A percentile compares a stretch with the other conserved stretches of the same genome.
Evolutionary conservation across 352 stramenopile genomes (phyloP).

Genomic region (Blastocystis sp.): DNA sequence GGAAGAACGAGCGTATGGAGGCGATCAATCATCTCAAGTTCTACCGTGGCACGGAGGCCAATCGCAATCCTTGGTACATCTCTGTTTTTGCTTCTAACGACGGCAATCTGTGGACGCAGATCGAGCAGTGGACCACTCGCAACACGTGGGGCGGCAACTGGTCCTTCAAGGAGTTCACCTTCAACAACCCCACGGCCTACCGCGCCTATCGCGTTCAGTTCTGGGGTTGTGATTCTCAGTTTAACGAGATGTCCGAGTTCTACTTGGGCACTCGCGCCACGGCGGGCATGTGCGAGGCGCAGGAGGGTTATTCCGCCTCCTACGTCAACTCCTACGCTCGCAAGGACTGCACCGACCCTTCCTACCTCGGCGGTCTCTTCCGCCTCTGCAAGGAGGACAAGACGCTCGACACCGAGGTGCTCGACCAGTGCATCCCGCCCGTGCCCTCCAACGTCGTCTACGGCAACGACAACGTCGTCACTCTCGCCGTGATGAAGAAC

Average conservation of each 20-base stretch:
- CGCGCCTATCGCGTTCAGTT: not conserved
- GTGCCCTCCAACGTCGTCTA: constrained; percentile 4
- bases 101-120: not conserved
- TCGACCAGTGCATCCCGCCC: constrained; percentile 5
- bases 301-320: not conserved
- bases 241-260: constrained; percentile 6
- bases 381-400: constrained; percentile 14
- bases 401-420: not conserved
- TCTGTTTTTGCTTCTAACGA: constrained; percentile 1
- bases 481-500: constrained; percentile 7
- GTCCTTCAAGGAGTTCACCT: not conserved
- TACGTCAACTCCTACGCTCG: not conserved
- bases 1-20: not conserved
- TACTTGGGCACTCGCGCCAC: constrained; percentile 31
- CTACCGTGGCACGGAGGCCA: constrained; percentile 12
- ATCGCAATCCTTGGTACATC: constrained; percentile 31
- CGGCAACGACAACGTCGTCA: constrained; percentile 17
- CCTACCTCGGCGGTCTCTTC: constrained; percentile 4
- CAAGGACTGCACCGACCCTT: not conserved
- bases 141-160: not conserved
- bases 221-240: constrained; percentile 4
- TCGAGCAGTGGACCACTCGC: not conserved
- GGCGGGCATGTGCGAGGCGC: not conserved
- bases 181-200: constrained; percentile 10
- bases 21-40: constrained; percentile 13